A percentile compares a stretch with the other conserved stretches of the same genome.
phyloP scores from a whole-genome alignment of 2,329 filamentous ascomycete species.

The Cryphonectria carpinicola region DNA sequence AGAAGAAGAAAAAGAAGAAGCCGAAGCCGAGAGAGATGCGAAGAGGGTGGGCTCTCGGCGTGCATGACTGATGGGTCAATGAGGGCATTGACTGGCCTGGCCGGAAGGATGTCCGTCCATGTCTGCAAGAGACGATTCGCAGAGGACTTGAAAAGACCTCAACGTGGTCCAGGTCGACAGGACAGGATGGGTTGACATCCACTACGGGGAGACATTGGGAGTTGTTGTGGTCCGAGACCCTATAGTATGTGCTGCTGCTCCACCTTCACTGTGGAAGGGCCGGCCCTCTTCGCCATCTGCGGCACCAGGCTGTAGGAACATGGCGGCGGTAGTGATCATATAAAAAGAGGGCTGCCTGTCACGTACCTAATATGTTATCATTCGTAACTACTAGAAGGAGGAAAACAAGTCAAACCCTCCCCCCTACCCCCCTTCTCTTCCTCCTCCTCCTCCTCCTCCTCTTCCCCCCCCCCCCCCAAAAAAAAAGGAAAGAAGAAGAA shows the following conservation, averaged over 20 bases:
- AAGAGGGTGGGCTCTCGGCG: neutral
- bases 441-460: too few species aligned
- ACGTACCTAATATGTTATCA: neutral
- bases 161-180: neutral
- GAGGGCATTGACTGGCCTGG: neutral
- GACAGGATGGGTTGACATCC: neutral
- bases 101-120: neutral
- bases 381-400: neutral
- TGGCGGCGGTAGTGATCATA: neutral
- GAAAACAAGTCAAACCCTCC: neutral
- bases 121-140: neutral
- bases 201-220: neutral
- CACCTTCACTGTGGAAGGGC: neutral
- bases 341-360: neutral
- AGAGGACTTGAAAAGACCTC: neutral
- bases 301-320: conserved; percentile 15
- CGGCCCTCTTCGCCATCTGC: conserved; percentile 17
- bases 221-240: neutral
- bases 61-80: neutral
- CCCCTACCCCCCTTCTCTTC: too few species aligned
- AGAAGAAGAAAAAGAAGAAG: neutral
- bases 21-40: neutral
- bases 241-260: neutral
- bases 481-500: neutral
- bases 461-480: neutral